Evolutionary conservation across 2,329 filamentous ascomycete species (phyloP).

Genomic region (Pseudohalonectria lignicola): DNA sequence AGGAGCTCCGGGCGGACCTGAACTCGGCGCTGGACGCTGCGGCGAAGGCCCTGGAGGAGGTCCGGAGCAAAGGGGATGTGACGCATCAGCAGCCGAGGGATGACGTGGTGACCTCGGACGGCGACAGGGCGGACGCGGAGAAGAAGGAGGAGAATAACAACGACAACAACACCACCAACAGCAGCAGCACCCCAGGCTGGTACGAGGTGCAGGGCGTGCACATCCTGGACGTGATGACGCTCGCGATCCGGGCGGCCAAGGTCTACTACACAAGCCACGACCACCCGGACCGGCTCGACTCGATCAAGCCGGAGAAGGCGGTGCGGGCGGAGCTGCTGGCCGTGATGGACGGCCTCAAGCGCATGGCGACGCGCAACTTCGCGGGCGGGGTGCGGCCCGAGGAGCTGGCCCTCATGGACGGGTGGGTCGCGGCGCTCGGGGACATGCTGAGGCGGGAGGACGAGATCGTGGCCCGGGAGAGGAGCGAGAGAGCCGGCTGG

Average conservation of each 20-base stretch:
- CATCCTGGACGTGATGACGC: constrained; percentile 81
- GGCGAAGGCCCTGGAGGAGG: constrained; percentile 53
- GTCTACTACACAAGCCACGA: constrained; percentile 94
- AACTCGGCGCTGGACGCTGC: constrained; percentile 63
- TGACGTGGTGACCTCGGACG: not conserved
- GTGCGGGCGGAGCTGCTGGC: constrained; percentile 75
- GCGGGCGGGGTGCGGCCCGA: constrained; percentile 68
- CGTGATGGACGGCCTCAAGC: constrained; percentile 84
- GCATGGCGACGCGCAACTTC: constrained; percentile 83
- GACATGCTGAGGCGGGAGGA: constrained; percentile 68
- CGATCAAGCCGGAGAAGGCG: constrained; percentile 78
- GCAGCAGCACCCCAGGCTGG: constrained; percentile 41
- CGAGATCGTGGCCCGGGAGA: constrained; percentile 63
- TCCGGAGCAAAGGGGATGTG: constrained; percentile 24
- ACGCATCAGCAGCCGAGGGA: constrained; percentile 15
- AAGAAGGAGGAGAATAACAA: constrained; percentile 12
- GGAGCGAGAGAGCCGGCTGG: constrained; percentile 62
- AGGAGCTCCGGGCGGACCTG: constrained; percentile 57
- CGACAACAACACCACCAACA: constrained; percentile 8
- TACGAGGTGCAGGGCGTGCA: constrained; percentile 86
- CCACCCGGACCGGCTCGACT: constrained; percentile 70
- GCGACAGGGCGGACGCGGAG: constrained; percentile 11
- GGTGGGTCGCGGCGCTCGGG: constrained; percentile 72
- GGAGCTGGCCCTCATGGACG: constrained; percentile 64
- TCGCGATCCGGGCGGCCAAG: constrained; percentile 92